Conservation (phyloP, 495 filamentous ascomycete species). For the Aspergillus conjunctus region DNA sequence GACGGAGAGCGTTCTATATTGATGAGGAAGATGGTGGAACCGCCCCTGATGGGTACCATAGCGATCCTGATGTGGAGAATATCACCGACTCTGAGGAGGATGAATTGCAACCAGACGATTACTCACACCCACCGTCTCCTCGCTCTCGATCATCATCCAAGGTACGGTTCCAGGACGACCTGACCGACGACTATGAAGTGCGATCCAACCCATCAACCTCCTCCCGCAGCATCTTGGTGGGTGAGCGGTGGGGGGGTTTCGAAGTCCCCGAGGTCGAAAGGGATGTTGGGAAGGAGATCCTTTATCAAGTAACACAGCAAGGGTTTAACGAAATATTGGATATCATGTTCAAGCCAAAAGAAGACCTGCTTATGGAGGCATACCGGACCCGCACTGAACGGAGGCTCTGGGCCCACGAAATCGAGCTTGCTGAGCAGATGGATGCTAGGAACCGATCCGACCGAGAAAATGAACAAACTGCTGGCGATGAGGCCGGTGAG, state of each 20-base stretch:
- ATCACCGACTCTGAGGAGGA: slow-evolving; percentile 35
- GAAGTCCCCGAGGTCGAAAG: slow-evolving; percentile 78
- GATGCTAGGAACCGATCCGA: slow-evolving; percentile 24
- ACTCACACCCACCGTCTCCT: slow-evolving; percentile 55
- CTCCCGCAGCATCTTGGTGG: slow-evolving; percentile 70
- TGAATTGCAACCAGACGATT: slow-evolving; percentile 39
- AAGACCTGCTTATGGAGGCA: slow-evolving; percentile 73
- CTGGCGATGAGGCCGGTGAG: slow-evolving; percentile 32
- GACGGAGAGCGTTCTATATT: slow-evolving; percentile 71
- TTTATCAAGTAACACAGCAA: slow-evolving; percentile 88
- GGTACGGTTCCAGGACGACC: slow-evolving; percentile 79
- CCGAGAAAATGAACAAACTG: slow-evolving; percentile 19
- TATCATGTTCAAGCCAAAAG: slow-evolving; percentile 76
- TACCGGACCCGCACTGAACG: slow-evolving; percentile 64
- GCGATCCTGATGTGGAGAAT: slow-evolving; percentile 60
- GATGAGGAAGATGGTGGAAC: slow-evolving; percentile 76
- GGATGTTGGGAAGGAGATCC: slow-evolving; percentile 82
- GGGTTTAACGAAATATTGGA: slow-evolving; percentile 92
- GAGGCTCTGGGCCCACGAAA: slow-evolving; percentile 54
- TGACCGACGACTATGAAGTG: slow-evolving; percentile 65
- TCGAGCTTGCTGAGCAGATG: slow-evolving; percentile 47
- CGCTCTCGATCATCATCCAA: slow-evolving; percentile 84
- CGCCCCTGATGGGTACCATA: slow-evolving; percentile 64
- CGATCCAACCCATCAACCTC: slow-evolving; percentile 80
- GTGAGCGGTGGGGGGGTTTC: slow-evolving; percentile 79